Percentiles rank a stretch among this genome's conserved stretches.
phyloP scores from a whole-genome alignment of 1,139 yeast species.

The Hanseniaspora gamundiae region DNA sequence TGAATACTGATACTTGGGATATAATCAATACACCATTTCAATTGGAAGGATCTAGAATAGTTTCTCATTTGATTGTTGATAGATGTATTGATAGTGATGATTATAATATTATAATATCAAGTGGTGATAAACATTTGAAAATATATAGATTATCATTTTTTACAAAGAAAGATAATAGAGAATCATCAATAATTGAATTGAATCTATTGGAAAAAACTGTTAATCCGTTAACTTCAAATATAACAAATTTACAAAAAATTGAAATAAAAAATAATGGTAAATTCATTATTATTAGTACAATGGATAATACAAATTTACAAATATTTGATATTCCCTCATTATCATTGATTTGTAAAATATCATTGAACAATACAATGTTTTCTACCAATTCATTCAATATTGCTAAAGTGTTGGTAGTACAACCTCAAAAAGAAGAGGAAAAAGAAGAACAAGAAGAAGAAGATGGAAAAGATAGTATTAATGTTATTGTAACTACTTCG shows the following conservation, averaged over 20 bases:
- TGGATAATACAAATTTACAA: conserved; percentile 48
- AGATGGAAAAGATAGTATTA: conserved; percentile 17
- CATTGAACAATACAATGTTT: conserved; percentile 67
- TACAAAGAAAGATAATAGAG: no score
- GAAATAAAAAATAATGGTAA: conserved; percentile 30
- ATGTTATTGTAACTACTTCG: conserved; percentile 52
- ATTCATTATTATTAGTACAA: conserved; percentile 41
- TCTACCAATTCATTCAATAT: conserved; percentile 58
- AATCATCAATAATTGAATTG: conserved; percentile 13
- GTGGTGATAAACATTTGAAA: conserved; percentile 2
- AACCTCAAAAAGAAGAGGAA: conserved; percentile 7
- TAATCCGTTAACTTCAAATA: conserved; percentile 17
- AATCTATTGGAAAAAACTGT: conserved; percentile 26
- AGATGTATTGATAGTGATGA: neutral
- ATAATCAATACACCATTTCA: conserved; percentile 16
- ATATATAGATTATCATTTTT: conserved; percentile 15
- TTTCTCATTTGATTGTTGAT: neutral
- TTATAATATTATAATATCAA: neutral
- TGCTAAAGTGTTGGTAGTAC: conserved; percentile 30
- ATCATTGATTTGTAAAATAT: conserved; percentile 34
- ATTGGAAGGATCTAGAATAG: neutral
- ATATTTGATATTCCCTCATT: conserved; percentile 27
- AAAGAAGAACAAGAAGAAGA: conserved; percentile 11
- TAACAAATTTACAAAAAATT: conserved; percentile 26
- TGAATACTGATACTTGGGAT: conserved; percentile 6